phyloP scores from a whole-genome alignment of 441 rosid genomes.

The Gossypium gossypioides region DNA sequence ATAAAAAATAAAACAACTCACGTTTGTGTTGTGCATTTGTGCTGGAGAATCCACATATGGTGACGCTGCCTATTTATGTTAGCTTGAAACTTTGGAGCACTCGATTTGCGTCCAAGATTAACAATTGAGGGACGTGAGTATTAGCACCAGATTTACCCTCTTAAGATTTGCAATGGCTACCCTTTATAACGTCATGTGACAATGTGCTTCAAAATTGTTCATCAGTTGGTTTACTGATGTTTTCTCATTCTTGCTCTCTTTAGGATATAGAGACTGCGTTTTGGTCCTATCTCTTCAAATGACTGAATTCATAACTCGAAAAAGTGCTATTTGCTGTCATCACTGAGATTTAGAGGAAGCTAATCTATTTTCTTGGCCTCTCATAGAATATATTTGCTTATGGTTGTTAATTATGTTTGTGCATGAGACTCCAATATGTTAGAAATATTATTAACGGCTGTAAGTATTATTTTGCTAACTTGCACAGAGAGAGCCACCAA shows the following conservation, averaged over 20 bases:
- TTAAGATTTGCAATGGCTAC: neutral
- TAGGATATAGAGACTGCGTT: too few species aligned
- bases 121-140: neutral
- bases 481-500: constrained; percentile 34
- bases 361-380: neutral
- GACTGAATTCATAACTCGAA: too few species aligned
- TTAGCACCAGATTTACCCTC: neutral
- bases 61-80: too few species aligned
- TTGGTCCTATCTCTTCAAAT: too few species aligned
- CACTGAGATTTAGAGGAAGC: too few species aligned
- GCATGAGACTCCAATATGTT: neutral
- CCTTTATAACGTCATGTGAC: neutral
- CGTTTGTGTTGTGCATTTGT: too few species aligned
- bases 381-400: neutral
- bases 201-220: neutral
- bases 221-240: neutral
- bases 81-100: neutral
- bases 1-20: too few species aligned
- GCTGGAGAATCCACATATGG: too few species aligned
- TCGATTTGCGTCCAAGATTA: neutral
- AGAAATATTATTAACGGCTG: neutral
- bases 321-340: too few species aligned
- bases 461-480: neutral
- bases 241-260: neutral
- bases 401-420: neutral